phyloP scores from a whole-genome alignment of 1,284 basidiomycete genomes.

The Leccinum glutinopallens region DNA sequence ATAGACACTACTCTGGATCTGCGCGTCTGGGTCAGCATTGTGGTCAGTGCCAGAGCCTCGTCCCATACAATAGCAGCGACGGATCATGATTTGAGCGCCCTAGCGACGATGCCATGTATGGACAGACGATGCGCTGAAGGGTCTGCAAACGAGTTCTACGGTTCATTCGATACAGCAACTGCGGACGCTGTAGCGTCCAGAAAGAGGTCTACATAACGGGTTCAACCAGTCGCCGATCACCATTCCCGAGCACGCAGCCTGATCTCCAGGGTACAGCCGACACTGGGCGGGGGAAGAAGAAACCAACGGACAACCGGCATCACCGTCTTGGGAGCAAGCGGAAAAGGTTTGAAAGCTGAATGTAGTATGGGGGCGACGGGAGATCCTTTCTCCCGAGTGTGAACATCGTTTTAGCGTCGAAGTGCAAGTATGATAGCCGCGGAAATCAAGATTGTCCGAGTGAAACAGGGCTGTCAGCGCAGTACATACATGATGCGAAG shows the following conservation, averaged over 20 bases:
- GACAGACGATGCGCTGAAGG: neutral
- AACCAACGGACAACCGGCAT: neutral
- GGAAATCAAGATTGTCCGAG: neutral
- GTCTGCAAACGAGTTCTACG: neutral
- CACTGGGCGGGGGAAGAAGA: neutral
- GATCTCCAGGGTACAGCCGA: slow-evolving; percentile 1
- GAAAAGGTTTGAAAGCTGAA: neutral
- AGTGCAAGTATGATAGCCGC: neutral
- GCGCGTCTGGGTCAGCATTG: neutral
- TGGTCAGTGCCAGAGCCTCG: neutral
- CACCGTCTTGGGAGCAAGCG: neutral
- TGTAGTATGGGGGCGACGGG: neutral
- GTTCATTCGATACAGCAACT: neutral
- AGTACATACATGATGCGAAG: neutral
- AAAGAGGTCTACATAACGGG: neutral
- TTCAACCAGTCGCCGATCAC: neutral
- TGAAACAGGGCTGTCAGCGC: slow-evolving; percentile 7
- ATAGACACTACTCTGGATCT: no score
- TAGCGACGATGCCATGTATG: slow-evolving; percentile 1
- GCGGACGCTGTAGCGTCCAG: neutral
- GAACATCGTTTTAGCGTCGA: neutral
- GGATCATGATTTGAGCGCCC: neutral
- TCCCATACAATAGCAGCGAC: neutral
- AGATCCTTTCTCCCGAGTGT: slow-evolving; percentile 8
- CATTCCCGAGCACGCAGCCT: slow-evolving; percentile 1